Evolutionary conservation across 164 flowering plant genomes (phyloP).

Genomic region (Piper longum): DNA sequence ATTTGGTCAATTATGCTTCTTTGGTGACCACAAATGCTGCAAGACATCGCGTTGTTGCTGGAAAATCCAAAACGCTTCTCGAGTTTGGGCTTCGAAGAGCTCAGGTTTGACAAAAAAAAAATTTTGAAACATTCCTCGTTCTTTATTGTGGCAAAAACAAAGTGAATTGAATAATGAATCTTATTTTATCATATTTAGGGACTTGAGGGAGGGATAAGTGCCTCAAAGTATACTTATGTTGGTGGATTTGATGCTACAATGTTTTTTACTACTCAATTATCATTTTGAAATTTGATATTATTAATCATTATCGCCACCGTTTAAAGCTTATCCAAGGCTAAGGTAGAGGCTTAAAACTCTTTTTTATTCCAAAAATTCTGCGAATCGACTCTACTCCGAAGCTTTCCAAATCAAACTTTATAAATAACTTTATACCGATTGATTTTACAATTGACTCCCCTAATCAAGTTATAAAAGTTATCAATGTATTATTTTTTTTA

Average conservation of each 20-base stretch:
- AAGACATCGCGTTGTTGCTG: constrained; percentile 94
- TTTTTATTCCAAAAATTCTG: too few relatives aligned
- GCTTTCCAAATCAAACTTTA: too few relatives aligned
- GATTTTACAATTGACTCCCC: too few relatives aligned
- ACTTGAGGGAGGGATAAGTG: constrained; percentile 94
- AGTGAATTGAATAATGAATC: constrained; percentile 4
- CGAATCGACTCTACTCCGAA: too few relatives aligned
- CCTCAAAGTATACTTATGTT: constrained; percentile 82
- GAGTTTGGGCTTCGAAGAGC: constrained; percentile 98
- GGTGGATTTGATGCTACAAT: constrained; percentile 99
- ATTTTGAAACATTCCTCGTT: not conserved
- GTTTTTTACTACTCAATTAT: constrained; percentile 18
- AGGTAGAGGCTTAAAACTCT: too few relatives aligned
- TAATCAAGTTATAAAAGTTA: too few relatives aligned
- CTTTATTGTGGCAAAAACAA: constrained; percentile 1
- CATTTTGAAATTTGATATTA: not conserved
- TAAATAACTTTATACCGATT: too few relatives aligned
- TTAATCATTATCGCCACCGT: not conserved
- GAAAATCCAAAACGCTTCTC: constrained; percentile 69
- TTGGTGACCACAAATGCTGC: constrained; percentile 97
- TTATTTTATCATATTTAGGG: constrained; percentile 42
- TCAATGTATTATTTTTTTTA: too few relatives aligned
- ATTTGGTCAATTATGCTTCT: constrained; percentile 87
- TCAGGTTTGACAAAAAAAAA: constrained; percentile 36
- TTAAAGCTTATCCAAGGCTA: too few relatives aligned